Conservation (phyloP, 2,329 filamentous ascomycete species). For the Passalora sequoiae region DNA sequence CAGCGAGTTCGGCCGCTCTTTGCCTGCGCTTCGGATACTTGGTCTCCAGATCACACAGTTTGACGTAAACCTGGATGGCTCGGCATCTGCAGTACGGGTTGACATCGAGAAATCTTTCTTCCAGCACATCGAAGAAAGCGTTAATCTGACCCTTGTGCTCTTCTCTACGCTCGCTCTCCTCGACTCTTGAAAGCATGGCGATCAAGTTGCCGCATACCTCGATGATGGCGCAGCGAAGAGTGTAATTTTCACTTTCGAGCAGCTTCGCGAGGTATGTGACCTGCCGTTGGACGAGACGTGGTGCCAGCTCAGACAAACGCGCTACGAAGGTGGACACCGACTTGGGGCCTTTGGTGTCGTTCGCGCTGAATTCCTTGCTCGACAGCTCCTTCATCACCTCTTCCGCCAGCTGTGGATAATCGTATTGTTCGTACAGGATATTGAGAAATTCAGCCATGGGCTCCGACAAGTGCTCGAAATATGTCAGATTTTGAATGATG, state of each 20-base stretch:
- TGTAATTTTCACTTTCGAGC: slow-evolving; percentile 95
- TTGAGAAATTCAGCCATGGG: slow-evolving; percentile 98
- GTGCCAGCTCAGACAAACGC: slow-evolving; percentile 86
- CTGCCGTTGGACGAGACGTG: slow-evolving; percentile 90
- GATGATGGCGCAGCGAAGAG: slow-evolving; percentile 85
- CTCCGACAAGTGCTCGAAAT: slow-evolving; percentile 97
- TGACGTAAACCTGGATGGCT: slow-evolving; percentile 87
- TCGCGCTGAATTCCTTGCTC: slow-evolving; percentile 97
- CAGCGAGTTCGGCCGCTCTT: slow-evolving; percentile 78
- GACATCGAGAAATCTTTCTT: slow-evolving; percentile 91
- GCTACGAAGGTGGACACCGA: slow-evolving; percentile 92
- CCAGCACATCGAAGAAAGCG: slow-evolving; percentile 92
- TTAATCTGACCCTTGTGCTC: slow-evolving; percentile 93
- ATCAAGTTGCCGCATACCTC: slow-evolving; percentile 97
- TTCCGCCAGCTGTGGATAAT: slow-evolving; percentile 90
- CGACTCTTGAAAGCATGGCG: slow-evolving; percentile 79
- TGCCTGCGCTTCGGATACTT: slow-evolving; percentile 93
- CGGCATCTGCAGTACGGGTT: slow-evolving; percentile 94
- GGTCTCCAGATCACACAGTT: slow-evolving; percentile 86
- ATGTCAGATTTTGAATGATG: slow-evolving; percentile 94
- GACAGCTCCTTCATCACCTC: slow-evolving; percentile 91
- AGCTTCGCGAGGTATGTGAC: slow-evolving; percentile 94
- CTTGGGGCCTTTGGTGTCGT: slow-evolving; percentile 90
- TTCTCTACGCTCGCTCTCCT: slow-evolving; percentile 71
- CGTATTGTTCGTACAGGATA: slow-evolving; percentile 93